phyloP scores from a whole-genome alignment of 176 grass and related monocot species.

The Musa itinerans region DNA sequence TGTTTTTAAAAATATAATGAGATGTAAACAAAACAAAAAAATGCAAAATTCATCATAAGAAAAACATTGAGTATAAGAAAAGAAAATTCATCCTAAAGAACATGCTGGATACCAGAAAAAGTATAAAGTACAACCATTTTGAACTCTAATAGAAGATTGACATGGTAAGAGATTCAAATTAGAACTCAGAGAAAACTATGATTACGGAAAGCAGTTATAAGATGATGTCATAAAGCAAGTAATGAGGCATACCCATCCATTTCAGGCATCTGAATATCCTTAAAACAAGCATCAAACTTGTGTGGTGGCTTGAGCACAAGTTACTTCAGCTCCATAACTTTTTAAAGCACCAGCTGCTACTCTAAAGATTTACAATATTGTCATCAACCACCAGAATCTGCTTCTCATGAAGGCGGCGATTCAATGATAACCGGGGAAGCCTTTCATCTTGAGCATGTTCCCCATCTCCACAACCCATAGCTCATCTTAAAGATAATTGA shows the following conservation, averaged over 20 bases:
- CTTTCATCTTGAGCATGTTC: slow-evolving; percentile 52
- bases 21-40: background rate
- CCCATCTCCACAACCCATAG: slow-evolving; percentile 51
- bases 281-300: slow-evolving; percentile 96
- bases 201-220: slow-evolving; percentile 10
- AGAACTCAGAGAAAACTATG: background rate
- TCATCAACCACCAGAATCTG: slow-evolving; percentile 87
- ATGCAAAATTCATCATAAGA: background rate
- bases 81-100: background rate
- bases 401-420: slow-evolving; percentile 71
- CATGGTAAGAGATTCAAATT: background rate
- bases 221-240: background rate
- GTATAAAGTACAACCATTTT: background rate
- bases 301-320: slow-evolving; percentile 74
- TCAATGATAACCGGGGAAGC: slow-evolving; percentile 42
- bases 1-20: background rate
- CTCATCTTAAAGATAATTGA: slow-evolving; percentile 47
- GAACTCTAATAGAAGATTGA: too few species aligned
- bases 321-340: slow-evolving; percentile 87
- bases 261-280: slow-evolving; percentile 99
- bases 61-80: background rate
- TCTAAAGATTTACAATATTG: slow-evolving; percentile 85
- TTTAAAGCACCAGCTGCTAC: slow-evolving; percentile 88
- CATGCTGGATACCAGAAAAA: background rate
- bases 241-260: slow-evolving; percentile 69